These are phyloP conservation scores for Ambrosiella beaveri DNA, from an alignment of 2,329 filamentous ascomycete species.

Conservation along the genomic window DNA sequence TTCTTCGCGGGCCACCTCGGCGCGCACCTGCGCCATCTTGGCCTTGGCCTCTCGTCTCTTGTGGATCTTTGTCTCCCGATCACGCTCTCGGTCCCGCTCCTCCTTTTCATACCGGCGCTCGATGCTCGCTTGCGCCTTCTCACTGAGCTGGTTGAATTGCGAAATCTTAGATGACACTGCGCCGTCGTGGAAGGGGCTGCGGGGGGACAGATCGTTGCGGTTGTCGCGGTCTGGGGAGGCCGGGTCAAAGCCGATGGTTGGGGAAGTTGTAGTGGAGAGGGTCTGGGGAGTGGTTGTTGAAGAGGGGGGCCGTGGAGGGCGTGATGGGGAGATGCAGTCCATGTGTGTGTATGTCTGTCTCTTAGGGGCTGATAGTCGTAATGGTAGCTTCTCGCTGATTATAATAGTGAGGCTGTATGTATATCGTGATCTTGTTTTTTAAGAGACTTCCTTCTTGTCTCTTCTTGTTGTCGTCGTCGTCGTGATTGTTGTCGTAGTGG, in stretches of 20 bases:
- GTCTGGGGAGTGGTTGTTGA: background rate
- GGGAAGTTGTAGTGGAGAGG: background rate
- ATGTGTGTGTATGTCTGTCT: background rate
- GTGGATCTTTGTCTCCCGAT: background rate
- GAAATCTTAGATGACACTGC: slow-evolving; percentile 51
- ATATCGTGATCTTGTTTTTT: background rate
- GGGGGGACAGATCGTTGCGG: slow-evolving; percentile 22
- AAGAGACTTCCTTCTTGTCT: too few relatives aligned
- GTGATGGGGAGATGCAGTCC: background rate
- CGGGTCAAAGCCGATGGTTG: slow-evolving; percentile 27
- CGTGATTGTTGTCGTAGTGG: background rate
- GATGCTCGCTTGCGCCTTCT: slow-evolving; percentile 36
- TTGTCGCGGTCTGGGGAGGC: slow-evolving; percentile 49
- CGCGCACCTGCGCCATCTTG: slow-evolving; percentile 37
- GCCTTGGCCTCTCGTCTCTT: slow-evolving; percentile 26
- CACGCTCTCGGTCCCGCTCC: background rate
- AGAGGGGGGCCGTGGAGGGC: background rate
- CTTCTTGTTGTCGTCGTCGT: background rate
- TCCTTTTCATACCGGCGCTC: slow-evolving; percentile 26
- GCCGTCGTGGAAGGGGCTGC: slow-evolving; percentile 32
- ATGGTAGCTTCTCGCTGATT: background rate
- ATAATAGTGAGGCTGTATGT: background rate
- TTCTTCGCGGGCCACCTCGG: slow-evolving; percentile 52
- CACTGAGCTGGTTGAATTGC: slow-evolving; percentile 53
- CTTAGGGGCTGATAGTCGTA: background rate